These are phyloP conservation scores for Corylus avellana DNA, from an alignment of 306 rosid species.

Conservation along the genomic window DNA sequence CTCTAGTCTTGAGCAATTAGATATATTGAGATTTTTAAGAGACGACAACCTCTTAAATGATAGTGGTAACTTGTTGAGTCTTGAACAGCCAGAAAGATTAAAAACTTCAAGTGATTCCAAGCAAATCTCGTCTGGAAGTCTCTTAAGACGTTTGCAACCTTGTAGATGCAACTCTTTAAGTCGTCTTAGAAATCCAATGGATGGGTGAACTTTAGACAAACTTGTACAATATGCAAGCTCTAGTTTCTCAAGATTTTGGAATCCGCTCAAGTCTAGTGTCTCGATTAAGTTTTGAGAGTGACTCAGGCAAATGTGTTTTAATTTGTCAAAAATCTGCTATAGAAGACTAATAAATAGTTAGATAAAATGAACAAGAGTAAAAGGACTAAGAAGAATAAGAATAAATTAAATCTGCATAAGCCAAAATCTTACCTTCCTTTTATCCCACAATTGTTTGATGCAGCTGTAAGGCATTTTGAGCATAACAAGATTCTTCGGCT, in stretches of 20 bases:
- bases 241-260: conserved; percentile 23
- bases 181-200: background rate
- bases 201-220: background rate
- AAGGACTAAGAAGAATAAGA: background rate
- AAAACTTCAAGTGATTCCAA: conserved; percentile 20
- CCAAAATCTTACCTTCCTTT: conserved; percentile 4
- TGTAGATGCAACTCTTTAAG: conserved; percentile 11
- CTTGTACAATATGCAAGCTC: conserved; percentile 18
- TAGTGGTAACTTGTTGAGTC: background rate
- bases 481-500: conserved; percentile 15
- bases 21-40: too few relatives aligned
- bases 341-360: too few relatives aligned
- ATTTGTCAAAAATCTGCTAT: conserved; percentile 9
- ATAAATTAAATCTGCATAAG: background rate
- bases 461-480: conserved; percentile 19
- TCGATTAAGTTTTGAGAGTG: conserved; percentile 11
- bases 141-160: conserved; percentile 16
- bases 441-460: conserved; percentile 1
- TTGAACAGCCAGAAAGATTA: conserved; percentile 14
- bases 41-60: too few relatives aligned
- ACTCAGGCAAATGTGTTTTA: conserved; percentile 25
- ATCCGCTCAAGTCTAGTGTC: conserved; percentile 4
- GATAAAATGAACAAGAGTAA: too few relatives aligned
- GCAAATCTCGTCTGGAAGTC: background rate
- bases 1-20: too few relatives aligned